Percentiles rank a stretch among this genome's conserved stretches.
Conservation (phyloP, 2,329 filamentous ascomycete genomes). For the Colletotrichum melonis region DNA sequence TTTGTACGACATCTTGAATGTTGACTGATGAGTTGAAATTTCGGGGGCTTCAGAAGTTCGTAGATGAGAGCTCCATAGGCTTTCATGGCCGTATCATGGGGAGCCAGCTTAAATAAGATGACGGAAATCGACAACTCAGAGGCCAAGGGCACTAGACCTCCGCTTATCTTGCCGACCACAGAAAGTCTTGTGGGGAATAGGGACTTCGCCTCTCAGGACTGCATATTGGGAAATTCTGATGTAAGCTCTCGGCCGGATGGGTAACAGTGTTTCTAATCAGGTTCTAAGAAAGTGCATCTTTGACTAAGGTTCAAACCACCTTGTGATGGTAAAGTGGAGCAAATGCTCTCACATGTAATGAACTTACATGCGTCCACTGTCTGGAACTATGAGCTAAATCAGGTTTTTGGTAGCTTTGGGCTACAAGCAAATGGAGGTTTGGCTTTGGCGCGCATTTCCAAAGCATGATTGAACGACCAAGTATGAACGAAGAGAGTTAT, state of each 20-base stretch:
- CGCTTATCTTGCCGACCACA: too few species aligned
- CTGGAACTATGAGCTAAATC: background rate
- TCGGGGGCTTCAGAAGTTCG: background rate
- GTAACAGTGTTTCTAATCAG: background rate
- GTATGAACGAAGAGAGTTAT: background rate
- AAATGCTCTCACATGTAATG: background rate
- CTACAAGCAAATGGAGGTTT: background rate
- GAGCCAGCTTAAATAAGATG: background rate
- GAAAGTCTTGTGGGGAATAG: background rate
- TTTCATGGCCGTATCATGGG: background rate
- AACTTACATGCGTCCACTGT: background rate
- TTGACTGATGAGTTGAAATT: background rate
- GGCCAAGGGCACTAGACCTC: too few species aligned
- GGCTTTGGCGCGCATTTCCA: background rate
- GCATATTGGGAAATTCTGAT: background rate
- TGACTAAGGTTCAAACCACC: too few species aligned
- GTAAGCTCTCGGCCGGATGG: background rate
- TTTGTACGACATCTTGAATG: conserved; percentile 5
- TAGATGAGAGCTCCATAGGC: background rate
- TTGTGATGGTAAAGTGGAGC: background rate
- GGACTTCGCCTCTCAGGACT: background rate
- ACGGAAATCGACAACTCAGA: too few species aligned
- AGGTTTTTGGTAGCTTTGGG: background rate
- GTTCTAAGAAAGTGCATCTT: background rate
- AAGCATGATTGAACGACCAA: background rate